Base-by-base conservation (phyloP, 306 rosid genomes). In the Vachellia collinsii region DNA sequence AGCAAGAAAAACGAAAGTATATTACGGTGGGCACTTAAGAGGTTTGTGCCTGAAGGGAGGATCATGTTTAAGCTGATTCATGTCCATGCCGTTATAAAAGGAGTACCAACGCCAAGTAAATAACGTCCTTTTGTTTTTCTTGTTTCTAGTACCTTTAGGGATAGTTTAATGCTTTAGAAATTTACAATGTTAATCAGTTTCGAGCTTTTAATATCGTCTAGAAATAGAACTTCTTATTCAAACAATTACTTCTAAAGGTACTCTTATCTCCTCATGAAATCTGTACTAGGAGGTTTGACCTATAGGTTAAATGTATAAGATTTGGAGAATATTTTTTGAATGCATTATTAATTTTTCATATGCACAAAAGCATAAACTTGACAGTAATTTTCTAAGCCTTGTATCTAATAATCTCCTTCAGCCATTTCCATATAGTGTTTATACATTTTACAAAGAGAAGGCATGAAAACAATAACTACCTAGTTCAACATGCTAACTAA, bases 101-200 rank as follows among this genome's bases (percentile, higher is more conserved):
- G 87, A 47, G 94, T 96, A 81, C 99, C 99, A 73, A 93, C 99
- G 58, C 92, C 97, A 84, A 77, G 99, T 96, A 92, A 91, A 41
- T 43, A 68, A 41, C 93, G 54, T 16, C 17, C 3, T 64, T 64
- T 76, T 74, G n/a, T 69, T 23, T 64, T 83, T 25, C 53, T 75
- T 74, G 22, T 72, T 34, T 51, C 85, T 36, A 51, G n/a, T 71
- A 3, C 34, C 34, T 56, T 65, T 72, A 23, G 20, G 36, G 42
- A 58, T 64, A 10, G 8, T 6, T 69, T 44, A 53, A 34, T 65
- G 48, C 66, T 34, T 73, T 69, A 63, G 65, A 81, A 78, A 39
- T 69, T 80, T 38, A 22, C 59, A 77, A 41, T 43, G 11, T 59
- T 81, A 29, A 22, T 20, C 29, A 48, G 4, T 14, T 50, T 8